Percentiles rank a stretch among this genome's conserved stretches.
These are phyloP conservation scores for Chrysochromulina parva DNA, from an alignment of 78 protist species.

Conservation along the genomic window DNA sequence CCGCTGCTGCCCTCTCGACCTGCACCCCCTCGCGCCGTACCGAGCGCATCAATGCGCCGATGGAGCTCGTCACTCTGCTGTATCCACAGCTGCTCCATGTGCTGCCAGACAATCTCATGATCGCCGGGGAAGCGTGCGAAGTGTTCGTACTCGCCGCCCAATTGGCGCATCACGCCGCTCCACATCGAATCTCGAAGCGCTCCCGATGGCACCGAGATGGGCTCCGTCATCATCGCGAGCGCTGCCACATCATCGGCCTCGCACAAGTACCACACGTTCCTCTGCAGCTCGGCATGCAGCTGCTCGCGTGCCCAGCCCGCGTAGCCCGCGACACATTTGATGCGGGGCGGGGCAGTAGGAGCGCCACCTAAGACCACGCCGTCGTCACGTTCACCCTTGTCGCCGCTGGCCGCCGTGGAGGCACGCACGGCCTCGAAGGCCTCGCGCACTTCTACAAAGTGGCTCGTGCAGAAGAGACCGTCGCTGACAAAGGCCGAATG, in stretches of 20 bases:
- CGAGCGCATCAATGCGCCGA: too few relatives aligned
- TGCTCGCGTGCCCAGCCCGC: background rate
- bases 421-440: background rate
- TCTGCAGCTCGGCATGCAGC: background rate
- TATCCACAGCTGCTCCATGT: too few relatives aligned
- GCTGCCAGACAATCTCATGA: too few relatives aligned
- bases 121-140: too few relatives aligned
- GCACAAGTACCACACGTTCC: background rate
- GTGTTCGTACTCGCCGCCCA: too few relatives aligned
- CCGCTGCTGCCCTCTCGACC: too few relatives aligned
- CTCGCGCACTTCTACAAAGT: background rate
- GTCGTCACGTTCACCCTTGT: background rate
- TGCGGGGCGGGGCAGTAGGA: background rate
- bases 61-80: too few relatives aligned
- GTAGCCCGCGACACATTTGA: background rate
- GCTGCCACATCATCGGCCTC: background rate
- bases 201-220: too few relatives aligned
- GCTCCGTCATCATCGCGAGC: background rate
- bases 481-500: background rate
- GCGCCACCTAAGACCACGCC: background rate
- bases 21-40: too few relatives aligned
- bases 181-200: too few relatives aligned
- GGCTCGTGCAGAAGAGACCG: background rate
- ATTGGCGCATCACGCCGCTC: too few relatives aligned
- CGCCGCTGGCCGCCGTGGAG: background rate